Base-by-base conservation (phyloP, 768 basidiomycete genomes). In the Neoboletus magnificus region DNA sequence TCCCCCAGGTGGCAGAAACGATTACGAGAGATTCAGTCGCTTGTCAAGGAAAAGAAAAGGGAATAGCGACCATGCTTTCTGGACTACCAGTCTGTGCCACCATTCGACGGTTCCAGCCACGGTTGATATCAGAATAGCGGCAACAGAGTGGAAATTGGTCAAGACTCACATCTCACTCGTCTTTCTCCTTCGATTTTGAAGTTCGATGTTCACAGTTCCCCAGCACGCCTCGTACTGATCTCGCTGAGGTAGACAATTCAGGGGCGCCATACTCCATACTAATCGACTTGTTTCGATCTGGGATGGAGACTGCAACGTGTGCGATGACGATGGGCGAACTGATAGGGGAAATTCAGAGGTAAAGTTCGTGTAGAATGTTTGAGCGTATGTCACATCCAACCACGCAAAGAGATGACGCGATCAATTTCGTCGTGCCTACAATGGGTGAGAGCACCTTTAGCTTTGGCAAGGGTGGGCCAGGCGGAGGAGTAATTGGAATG, bases 301-400 rank as follows among this genome's bases (percentile, higher is more conserved):
- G 64, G 69, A 16, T 54, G 71, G 40, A 71, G 59, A 5, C 0
- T 1, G 23, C 29, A 54, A 54, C 15, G 15, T 41, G 42, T 1
- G 66, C 58, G 23, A 68, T 53, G 1, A 36, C 12, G 10, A 22
- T 3, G 5, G 63, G 66, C 0, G 53, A 47, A 10, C 11, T n/a
- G 27, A 68, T 50, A 0, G 55, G 58, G 2, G 66, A 63, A 13
- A 70, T 70, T 12, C 63, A 68, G 1, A 68, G 54, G 20, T 54
- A 52, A 4, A 68, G 68, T 0, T 51, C 45, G 0, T 40, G 23
- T 3, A 68, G 50, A 2, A 46, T 15, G 16, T 35, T 42, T 0
- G 62, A 58, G 27, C 43, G 50, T 6, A 44, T 23, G 30, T 56
- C 44, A 0, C 23, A 8, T 22, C 5, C 36, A 15, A 37, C 16